Percentiles rank a stretch among this genome's conserved stretches.
These are phyloP conservation scores for Diaporthe longicolla DNA, from an alignment of 2,329 filamentous ascomycete species.

Conservation along the genomic window DNA sequence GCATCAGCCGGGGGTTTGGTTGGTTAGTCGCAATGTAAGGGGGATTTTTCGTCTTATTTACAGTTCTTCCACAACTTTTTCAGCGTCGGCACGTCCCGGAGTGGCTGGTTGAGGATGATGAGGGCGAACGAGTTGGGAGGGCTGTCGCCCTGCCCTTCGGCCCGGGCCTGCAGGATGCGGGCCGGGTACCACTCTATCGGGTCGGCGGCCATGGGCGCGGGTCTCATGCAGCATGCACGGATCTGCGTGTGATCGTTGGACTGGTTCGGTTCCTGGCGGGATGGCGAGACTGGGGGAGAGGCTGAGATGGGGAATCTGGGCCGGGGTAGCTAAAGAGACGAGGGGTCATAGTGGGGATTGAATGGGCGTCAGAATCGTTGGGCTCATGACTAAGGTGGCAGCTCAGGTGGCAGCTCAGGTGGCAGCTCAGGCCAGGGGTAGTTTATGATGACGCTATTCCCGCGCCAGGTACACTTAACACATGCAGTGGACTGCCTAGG, in stretches of 20 bases:
- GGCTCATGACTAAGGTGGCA: not conserved
- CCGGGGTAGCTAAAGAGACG: not conserved
- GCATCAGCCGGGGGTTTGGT: conserved; percentile 31
- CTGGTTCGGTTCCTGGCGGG: not conserved
- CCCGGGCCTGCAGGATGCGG: conserved; percentile 41
- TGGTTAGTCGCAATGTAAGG: too few species aligned
- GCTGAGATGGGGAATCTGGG: not conserved
- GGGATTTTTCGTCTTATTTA: conserved; percentile 45
- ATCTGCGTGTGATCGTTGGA: not conserved
- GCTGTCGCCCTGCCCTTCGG: conserved; percentile 4
- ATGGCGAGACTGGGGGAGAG: not conserved
- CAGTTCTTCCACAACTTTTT: conserved; percentile 65
- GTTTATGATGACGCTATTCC: not conserved
- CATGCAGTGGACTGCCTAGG: too few species aligned
- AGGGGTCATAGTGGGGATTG: not conserved
- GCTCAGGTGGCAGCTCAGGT: too few species aligned
- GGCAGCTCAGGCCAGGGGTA: not conserved
- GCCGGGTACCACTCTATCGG: conserved; percentile 47
- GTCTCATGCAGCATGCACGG: conserved; percentile 8
- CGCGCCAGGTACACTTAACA: not conserved
- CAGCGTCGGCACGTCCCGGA: conserved; percentile 61
- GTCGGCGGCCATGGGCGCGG: conserved; percentile 16
- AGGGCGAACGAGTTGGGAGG: conserved; percentile 55
- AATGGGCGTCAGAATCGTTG: not conserved
- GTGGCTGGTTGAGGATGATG: conserved; percentile 67